These are phyloP conservation scores for Populus hybrid DNA, from an alignment of 441 rosid species.

Conservation along the genomic window DNA sequence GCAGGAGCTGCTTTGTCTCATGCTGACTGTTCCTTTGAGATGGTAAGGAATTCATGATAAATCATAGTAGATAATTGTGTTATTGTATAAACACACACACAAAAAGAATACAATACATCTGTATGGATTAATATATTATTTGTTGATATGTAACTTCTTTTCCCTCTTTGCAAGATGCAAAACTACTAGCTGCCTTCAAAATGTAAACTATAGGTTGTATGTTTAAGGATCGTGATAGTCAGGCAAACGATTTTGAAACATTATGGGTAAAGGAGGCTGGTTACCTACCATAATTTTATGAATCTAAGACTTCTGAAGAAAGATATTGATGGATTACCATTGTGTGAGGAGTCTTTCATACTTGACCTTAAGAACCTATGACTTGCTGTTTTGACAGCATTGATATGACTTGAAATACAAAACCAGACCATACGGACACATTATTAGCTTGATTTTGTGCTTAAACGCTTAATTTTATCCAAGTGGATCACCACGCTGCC, in stretches of 20 bases:
- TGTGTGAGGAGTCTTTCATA: not conserved
- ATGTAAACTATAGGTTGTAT: not conserved
- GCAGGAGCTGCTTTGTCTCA: slow-evolving; percentile 76
- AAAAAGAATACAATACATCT: not conserved
- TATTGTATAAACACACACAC: not conserved
- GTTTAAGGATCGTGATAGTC: not conserved
- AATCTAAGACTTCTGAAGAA: not conserved
- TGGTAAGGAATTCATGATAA: slow-evolving; percentile 42
- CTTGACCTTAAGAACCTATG: not conserved
- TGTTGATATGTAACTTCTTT: not conserved
- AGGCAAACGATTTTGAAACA: not conserved
- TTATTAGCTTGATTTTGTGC: not conserved
- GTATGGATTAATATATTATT: not conserved
- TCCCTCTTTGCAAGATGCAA: not conserved
- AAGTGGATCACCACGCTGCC: not conserved
- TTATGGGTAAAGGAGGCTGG: not conserved
- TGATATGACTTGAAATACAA: not conserved
- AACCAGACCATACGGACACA: not conserved
- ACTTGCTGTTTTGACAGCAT: not conserved
- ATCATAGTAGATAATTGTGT: not conserved
- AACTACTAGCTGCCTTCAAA: not conserved
- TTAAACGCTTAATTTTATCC: not conserved
- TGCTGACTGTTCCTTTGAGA: slow-evolving; percentile 77
- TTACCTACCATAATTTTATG: not conserved
- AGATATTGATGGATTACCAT: not conserved